Conservation (phyloP, 2,329 filamentous ascomycete species). For the Alternaria incomplexa region DNA sequence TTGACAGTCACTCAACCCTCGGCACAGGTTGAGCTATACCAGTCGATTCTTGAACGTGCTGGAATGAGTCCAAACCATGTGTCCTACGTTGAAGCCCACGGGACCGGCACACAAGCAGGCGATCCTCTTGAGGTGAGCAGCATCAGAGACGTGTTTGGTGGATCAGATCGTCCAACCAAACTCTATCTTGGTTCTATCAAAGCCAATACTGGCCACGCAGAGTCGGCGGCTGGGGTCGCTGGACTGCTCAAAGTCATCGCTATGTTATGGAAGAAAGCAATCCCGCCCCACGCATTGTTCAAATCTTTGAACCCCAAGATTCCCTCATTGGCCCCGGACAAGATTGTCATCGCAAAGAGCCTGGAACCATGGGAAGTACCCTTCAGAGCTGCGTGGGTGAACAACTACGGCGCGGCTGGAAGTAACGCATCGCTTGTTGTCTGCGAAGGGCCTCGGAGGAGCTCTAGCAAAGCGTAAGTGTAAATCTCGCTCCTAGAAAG, state of each 20-base stretch:
- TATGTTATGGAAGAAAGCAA: constrained; percentile 20
- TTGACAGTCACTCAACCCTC: constrained; percentile 21
- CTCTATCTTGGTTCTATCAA: constrained; percentile 43
- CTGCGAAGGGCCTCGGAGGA: constrained; percentile 4
- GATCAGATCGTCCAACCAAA: neutral
- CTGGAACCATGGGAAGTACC: constrained; percentile 3
- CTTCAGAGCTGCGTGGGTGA: constrained; percentile 5
- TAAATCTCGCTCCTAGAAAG: neutral
- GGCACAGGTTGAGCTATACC: constrained; percentile 20
- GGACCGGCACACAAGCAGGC: constrained; percentile 24
- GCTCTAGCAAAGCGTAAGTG: constrained; percentile 1
- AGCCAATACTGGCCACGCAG: constrained; percentile 44
- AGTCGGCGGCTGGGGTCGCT: constrained; percentile 42
- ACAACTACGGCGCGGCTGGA: constrained; percentile 3
- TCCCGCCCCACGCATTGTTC: constrained; percentile 19
- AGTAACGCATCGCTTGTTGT: constrained; percentile 8
- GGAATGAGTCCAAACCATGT: constrained; percentile 12
- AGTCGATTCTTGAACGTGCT: constrained; percentile 11
- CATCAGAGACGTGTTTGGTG: constrained; percentile 13
- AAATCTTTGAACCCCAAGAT: constrained; percentile 30
- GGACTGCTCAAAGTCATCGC: constrained; percentile 29
- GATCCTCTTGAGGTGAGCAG: constrained; percentile 19
- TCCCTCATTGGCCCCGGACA: constrained; percentile 2
- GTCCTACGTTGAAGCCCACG: constrained; percentile 24
- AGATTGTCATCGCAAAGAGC: constrained; percentile 4